Percentiles rank a stretch among this genome's conserved stretches.
Evolutionary conservation across 202 grass and related monocot species (phyloP).

Genomic region (Miscanthus sacchariflorus): DNA sequence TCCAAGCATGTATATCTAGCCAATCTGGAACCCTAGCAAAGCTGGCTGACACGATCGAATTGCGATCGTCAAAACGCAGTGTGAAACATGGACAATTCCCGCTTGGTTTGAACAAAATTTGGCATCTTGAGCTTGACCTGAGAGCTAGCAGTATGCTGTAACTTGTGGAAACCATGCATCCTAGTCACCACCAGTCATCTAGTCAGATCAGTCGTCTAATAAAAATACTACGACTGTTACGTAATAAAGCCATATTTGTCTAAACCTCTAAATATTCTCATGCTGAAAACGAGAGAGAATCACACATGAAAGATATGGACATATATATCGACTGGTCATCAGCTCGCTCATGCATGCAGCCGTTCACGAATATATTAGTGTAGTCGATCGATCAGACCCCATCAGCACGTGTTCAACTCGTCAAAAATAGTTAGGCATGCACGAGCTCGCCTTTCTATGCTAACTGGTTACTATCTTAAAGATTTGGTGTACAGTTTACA

Average conservation of each 20-base stretch:
- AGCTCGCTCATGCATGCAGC: background rate
- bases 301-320: conserved; percentile 6
- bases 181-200: conserved; percentile 26
- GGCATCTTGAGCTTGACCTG: conserved; percentile 31
- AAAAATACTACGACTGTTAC: background rate
- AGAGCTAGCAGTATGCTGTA: background rate
- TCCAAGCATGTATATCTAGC: background rate
- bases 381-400: background rate
- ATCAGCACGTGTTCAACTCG: conserved; percentile 45
- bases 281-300: background rate
- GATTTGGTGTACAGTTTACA: conserved; percentile 12
- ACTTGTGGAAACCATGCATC: conserved; percentile 34
- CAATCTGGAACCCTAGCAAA: background rate
- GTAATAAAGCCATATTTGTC: conserved; percentile 32
- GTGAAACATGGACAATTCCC: conserved; percentile 33
- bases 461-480: background rate
- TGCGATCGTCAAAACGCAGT: conserved; percentile 44
- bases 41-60: background rate
- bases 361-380: background rate
- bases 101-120: conserved; percentile 36
- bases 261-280: conserved; percentile 14
- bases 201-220: background rate
- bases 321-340: background rate
- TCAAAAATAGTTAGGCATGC: conserved; percentile 52
- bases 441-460: conserved; percentile 35